Percentiles rank a stretch among this genome's conserved stretches.
These are phyloP conservation scores for Phaffomyces thermotolerans DNA, from an alignment of 805 yeast genomes.

Conservation along the genomic window DNA sequence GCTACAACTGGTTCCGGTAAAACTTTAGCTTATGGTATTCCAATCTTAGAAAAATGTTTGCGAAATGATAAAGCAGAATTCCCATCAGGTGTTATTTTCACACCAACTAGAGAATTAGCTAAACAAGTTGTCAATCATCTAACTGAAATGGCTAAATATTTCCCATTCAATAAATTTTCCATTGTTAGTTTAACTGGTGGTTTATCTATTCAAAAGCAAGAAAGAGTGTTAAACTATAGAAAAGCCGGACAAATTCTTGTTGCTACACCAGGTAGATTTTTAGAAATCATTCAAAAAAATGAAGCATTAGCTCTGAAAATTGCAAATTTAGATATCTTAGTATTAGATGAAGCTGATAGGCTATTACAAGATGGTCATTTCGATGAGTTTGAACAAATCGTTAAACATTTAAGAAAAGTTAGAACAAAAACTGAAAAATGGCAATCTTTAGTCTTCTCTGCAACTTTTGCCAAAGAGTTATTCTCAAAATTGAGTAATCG, in stretches of 20 bases:
- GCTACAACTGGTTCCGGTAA: slow-evolving; percentile 98
- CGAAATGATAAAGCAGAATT: slow-evolving; percentile 20
- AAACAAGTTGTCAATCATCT: slow-evolving; percentile 87
- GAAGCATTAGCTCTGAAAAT: slow-evolving; percentile 35
- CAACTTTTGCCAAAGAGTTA: slow-evolving; percentile 80
- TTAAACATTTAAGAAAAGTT: slow-evolving; percentile 52
- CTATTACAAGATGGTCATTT: slow-evolving; percentile 93
- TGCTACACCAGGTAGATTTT: slow-evolving; percentile 92
- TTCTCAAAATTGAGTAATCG: slow-evolving; percentile 62
- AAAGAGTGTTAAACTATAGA: slow-evolving; percentile 56
- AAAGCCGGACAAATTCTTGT: slow-evolving; percentile 73
- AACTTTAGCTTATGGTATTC: slow-evolving; percentile 91
- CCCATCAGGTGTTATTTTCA: slow-evolving; percentile 75
- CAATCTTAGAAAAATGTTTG: slow-evolving; percentile 67
- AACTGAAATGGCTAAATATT: slow-evolving; percentile 42
- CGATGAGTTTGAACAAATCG: slow-evolving; percentile 78
- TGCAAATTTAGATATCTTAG: slow-evolving; percentile 42
- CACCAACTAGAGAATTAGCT: slow-evolving; percentile 96
- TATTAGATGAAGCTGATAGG: slow-evolving; percentile 94
- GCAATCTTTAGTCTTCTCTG: slow-evolving; percentile 92
- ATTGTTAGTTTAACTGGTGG: slow-evolving; percentile 90
- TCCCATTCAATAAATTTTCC: slow-evolving; percentile 46
- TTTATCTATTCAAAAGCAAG: slow-evolving; percentile 87
- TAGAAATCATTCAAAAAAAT: slow-evolving; percentile 69
- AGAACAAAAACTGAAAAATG: slow-evolving; percentile 43